phyloP scores from a whole-genome alignment of 108 stramenopile genomes.

The Nitzschia inconspicua region DNA sequence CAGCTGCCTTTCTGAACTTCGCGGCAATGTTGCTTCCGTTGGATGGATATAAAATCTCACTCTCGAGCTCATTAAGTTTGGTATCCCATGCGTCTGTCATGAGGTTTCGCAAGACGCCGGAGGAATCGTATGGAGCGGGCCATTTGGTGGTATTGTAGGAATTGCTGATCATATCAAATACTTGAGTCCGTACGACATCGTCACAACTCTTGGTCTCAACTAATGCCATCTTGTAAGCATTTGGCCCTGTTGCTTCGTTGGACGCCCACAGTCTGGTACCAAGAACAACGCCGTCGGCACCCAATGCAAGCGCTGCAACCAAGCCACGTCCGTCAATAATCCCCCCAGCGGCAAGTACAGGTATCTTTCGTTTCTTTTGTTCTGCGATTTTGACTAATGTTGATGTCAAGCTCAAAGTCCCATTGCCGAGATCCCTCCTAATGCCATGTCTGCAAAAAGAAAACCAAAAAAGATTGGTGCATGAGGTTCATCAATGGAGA shows the following conservation, averaged over 20 bases:
- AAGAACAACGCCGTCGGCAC: conserved; percentile 70
- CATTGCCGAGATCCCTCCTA: conserved; percentile 58
- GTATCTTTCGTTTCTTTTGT: conserved; percentile 19
- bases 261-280: conserved; percentile 78
- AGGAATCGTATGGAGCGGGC: conserved; percentile 69
- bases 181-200: conserved; percentile 59
- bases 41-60: neutral
- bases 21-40: conserved; percentile 14
- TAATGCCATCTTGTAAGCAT: conserved; percentile 37
- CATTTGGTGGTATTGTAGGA: conserved; percentile 35
- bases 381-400: conserved; percentile 30
- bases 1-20: conserved; percentile 26
- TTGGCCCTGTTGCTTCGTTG: conserved; percentile 45
- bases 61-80: conserved; percentile 24
- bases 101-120: conserved; percentile 57
- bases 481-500: neutral
- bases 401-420: conserved; percentile 56
- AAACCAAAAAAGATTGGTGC: neutral
- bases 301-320: conserved; percentile 58
- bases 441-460: conserved; percentile 52
- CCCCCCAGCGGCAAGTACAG: conserved; percentile 71
- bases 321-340: conserved; percentile 68
- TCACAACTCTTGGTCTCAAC: conserved; percentile 48
- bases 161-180: conserved; percentile 67
- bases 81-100: conserved; percentile 64